These are phyloP conservation scores for Picea mariana DNA, from an alignment of 83 land plant genomes.

Conservation along the genomic window DNA sequence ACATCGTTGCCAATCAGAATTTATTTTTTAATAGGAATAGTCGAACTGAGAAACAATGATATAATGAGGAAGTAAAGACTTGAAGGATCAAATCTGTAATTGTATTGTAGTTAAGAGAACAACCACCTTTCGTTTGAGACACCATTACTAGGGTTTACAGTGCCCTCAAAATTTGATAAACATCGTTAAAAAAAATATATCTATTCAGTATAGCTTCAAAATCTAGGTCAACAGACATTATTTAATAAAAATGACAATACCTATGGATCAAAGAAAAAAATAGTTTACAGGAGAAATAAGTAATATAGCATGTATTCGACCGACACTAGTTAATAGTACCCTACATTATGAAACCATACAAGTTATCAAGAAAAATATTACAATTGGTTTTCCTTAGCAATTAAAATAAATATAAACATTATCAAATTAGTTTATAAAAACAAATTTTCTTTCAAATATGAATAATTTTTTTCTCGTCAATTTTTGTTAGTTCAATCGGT, in stretches of 20 bases:
- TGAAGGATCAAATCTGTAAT: conserved; percentile 97
- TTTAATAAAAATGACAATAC: conserved; percentile 29
- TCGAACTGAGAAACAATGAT: background rate
- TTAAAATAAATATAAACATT: background rate
- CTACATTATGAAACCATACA: background rate
- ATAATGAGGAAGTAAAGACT: conserved; percentile 37
- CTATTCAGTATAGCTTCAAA: background rate
- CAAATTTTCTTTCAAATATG: background rate
- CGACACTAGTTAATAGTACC: conserved; percentile 28
- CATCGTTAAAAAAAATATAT: background rate
- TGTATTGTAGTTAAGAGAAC: conserved; percentile 93
- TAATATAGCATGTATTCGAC: conserved; percentile 98
- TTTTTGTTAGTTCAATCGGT: too few species aligned
- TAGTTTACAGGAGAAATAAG: conserved; percentile 89
- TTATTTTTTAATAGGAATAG: background rate
- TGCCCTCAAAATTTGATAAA: conserved; percentile 59
- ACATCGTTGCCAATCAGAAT: background rate
- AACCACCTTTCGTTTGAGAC: conserved; percentile 99
- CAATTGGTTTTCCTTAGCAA: background rate
- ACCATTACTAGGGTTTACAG: conserved; percentile 96
- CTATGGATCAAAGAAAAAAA: conserved; percentile 92
- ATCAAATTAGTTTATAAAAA: background rate
- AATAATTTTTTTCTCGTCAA: background rate
- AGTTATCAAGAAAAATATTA: background rate
- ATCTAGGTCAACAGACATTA: background rate